Base-by-base conservation (phyloP, 306 rosid genomes). In the Abrus pulchellus region DNA sequence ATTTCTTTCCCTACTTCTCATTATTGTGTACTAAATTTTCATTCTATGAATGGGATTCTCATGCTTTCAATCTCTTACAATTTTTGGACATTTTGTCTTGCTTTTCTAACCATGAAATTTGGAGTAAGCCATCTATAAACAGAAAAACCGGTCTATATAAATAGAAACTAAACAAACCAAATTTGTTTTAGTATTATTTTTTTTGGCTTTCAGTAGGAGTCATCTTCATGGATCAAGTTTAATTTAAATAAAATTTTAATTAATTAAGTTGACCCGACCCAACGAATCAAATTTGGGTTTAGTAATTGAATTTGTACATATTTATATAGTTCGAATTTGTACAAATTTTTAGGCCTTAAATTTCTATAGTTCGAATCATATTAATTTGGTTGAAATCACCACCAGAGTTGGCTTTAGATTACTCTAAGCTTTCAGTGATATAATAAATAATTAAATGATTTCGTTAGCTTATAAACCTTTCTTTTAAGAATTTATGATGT, bases 21-120 rank as follows among this genome's bases (percentile, higher is more conserved):
- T 67, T 12, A 2, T 49, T 60, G 7, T 27, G 57, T 66, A 34
- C 56, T 13, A 55, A 74, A 47, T 38, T 36, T 36, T 5, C 68
- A 55, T 78, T 67, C 66, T 38, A 28, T 28, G 44, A 2, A 38
- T 74, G 47, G 11, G 55, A 13, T 59, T 62, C 72, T 50, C 82
- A 6, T 67, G 72, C 11, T 33, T 48, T 48, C 47, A 75, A 76
- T 48, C 29, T 36, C 47, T 4, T 14, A 66, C 60, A 77, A 49
- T 20, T 64, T 50, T 63, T 20, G 49, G 41, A 12, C 55, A 50
- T 44, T 6, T 59, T 27, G 34, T 49, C 40, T 5, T 67, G 34
- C 49, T 30, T 57, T 60, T n/a, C 27, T 30, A 40, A 75, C 59
- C 49, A 72, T 72, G 5, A 40, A 54, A 55, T 9, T 9, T 54